Conservation (phyloP, 805 yeast species). For the Brettanomyces nanus region DNA sequence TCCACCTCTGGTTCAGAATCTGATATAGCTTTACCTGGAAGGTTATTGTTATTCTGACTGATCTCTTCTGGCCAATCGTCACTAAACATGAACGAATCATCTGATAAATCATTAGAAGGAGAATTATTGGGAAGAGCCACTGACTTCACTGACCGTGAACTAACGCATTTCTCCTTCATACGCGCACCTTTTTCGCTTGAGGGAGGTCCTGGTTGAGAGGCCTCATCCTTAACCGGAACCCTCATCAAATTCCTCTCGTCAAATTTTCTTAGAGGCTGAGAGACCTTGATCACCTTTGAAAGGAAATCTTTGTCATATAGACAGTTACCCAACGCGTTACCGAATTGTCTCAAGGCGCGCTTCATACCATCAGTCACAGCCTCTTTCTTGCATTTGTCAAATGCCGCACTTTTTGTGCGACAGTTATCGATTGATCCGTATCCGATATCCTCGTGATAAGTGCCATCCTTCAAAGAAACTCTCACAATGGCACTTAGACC, state of each 20-base stretch:
- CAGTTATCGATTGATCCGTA: slow-evolving; percentile 69
- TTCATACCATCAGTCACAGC: slow-evolving; percentile 82
- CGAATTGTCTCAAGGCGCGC: slow-evolving; percentile 71
- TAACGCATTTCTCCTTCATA: neutral
- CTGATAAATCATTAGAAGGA: slow-evolving; percentile 17
- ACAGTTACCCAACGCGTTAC: slow-evolving; percentile 74
- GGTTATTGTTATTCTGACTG: slow-evolving; percentile 4
- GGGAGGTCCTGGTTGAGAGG: too few species aligned
- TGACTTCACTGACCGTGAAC: neutral
- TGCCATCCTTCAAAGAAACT: slow-evolving; percentile 70
- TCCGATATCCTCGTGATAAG: slow-evolving; percentile 73
- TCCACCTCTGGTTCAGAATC: slow-evolving; percentile 24
- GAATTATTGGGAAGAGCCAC: neutral
- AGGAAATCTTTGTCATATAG: slow-evolving; percentile 69
- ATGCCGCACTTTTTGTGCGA: slow-evolving; percentile 61
- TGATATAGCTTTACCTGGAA: too few species aligned
- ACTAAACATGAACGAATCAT: slow-evolving; percentile 47
- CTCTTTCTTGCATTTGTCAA: slow-evolving; percentile 73
- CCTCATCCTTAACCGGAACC: slow-evolving; percentile 4
- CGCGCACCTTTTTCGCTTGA: neutral
- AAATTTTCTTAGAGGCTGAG: slow-evolving; percentile 22
- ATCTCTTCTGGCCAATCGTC: slow-evolving; percentile 32
- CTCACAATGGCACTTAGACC: slow-evolving; percentile 69
- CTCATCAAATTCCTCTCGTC: slow-evolving; percentile 27
- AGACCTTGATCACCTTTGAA: slow-evolving; percentile 38